These are phyloP conservation scores for Capronia americana DNA, from an alignment of 2,329 filamentous ascomycete genomes.

Conservation along the genomic window DNA sequence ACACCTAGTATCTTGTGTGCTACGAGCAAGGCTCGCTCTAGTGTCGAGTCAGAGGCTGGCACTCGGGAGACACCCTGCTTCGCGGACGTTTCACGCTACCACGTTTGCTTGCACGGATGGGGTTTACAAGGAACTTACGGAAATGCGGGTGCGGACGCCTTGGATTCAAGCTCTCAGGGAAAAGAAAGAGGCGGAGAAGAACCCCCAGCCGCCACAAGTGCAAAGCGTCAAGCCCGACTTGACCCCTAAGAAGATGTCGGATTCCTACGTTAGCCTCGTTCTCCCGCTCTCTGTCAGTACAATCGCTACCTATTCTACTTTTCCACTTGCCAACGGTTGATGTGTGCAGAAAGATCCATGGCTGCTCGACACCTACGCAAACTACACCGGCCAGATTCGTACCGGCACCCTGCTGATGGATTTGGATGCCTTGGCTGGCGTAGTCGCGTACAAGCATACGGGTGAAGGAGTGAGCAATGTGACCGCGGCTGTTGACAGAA, in stretches of 20 bases:
- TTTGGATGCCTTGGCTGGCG: slow-evolving; percentile 76
- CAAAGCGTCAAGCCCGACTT: slow-evolving; percentile 60
- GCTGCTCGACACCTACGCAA: slow-evolving; percentile 79
- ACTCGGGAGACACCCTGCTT: not conserved
- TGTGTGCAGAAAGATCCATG: slow-evolving; percentile 76
- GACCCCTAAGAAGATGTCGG: slow-evolving; percentile 71
- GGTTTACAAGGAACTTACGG: slow-evolving; percentile 65
- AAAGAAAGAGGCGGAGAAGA: slow-evolving; percentile 53
- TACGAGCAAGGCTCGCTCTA: slow-evolving; percentile 7
- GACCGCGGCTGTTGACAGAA: slow-evolving; percentile 68
- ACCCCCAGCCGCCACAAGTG: slow-evolving; percentile 34
- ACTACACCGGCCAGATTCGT: slow-evolving; percentile 74
- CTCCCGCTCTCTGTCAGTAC: slow-evolving; percentile 35
- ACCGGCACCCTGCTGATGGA: slow-evolving; percentile 80
- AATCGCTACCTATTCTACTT: slow-evolving; percentile 5
- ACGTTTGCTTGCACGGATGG: slow-evolving; percentile 56
- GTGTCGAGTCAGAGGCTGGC: not conserved
- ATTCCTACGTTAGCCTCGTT: slow-evolving; percentile 73
- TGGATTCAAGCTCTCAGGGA: slow-evolving; percentile 70
- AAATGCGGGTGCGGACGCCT: slow-evolving; percentile 67
- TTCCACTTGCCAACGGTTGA: slow-evolving; percentile 32
- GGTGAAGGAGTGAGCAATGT: slow-evolving; percentile 69
- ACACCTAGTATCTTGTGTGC: slow-evolving; percentile 8
- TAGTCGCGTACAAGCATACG: slow-evolving; percentile 76
- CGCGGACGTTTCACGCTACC: slow-evolving; percentile 29